These are phyloP conservation scores for Alliaria petiolata DNA, from an alignment of 345 rosid species.

Conservation along the genomic window DNA sequence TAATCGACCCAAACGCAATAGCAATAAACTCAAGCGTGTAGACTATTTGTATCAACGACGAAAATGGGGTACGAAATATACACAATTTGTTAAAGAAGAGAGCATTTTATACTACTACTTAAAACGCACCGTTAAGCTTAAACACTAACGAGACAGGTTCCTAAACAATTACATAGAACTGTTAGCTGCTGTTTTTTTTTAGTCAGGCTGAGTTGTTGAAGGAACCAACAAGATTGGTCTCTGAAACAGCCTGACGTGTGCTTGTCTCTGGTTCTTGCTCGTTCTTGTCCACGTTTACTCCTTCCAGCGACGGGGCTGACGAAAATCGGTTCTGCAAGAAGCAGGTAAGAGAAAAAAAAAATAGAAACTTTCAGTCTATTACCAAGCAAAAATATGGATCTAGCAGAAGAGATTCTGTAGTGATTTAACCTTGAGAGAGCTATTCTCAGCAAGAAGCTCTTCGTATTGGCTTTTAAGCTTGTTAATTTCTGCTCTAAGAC, in stretches of 20 bases:
- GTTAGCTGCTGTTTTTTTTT: constrained; percentile 10
- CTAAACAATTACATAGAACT: constrained; percentile 16
- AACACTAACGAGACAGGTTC: constrained; percentile 5
- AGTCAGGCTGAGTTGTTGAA: constrained; percentile 18
- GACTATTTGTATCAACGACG: no score
- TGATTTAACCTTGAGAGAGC: constrained; percentile 63
- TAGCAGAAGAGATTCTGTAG: neutral
- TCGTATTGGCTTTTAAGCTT: constrained; percentile 65
- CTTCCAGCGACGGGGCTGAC: constrained; percentile 46
- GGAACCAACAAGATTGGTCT: constrained; percentile 33
- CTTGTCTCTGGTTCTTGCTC: constrained; percentile 37
- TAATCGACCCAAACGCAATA: neutral
- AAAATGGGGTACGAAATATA: neutral
- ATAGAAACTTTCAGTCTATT: neutral
- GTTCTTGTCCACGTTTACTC: constrained; percentile 43
- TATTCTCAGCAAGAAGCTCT: constrained; percentile 67
- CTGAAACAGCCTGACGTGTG: constrained; percentile 24
- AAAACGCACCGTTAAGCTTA: neutral
- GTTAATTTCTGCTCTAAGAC: constrained; percentile 71
- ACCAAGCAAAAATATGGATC: neutral
- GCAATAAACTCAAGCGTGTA: no score
- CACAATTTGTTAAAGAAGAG: neutral
- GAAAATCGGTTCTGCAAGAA: constrained; percentile 60
- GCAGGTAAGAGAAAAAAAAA: neutral
- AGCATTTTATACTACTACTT: neutral